Conservation (phyloP, 2,329 filamentous ascomycete genomes). For the Phialocephala sp. region DNA sequence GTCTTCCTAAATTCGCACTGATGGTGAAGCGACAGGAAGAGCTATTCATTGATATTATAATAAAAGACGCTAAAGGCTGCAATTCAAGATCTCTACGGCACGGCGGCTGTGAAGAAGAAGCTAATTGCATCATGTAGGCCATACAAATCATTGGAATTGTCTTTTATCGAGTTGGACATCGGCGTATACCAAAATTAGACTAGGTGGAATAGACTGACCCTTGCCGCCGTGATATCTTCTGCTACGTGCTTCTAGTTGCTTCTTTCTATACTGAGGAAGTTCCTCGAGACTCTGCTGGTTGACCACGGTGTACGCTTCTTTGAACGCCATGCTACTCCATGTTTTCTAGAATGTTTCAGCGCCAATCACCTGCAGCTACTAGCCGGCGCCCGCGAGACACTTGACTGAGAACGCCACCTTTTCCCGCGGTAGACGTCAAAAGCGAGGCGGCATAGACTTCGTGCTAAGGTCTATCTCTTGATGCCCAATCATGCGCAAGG, state of each 20-base stretch:
- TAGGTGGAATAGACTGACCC: neutral
- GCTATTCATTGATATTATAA: neutral
- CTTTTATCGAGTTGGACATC: neutral
- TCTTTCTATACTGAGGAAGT: neutral
- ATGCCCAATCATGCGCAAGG: slow-evolving; percentile 4
- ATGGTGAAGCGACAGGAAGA: neutral
- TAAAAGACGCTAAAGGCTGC: neutral
- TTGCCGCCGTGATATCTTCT: neutral
- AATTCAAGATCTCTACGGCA: neutral
- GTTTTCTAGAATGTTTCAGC: neutral
- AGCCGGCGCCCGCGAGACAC: neutral
- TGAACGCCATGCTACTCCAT: neutral
- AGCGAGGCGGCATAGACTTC: neutral
- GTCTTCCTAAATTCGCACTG: neutral
- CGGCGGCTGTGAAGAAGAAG: neutral
- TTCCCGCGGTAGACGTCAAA: neutral
- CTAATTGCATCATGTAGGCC: neutral
- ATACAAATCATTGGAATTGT: neutral
- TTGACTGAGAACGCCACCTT: neutral
- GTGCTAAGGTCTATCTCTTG: neutral
- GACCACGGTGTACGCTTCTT: neutral
- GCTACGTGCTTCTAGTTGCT: neutral
- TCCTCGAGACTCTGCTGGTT: neutral
- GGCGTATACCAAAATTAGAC: slow-evolving; percentile 5
- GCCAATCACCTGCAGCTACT: neutral